A percentile compares a stretch with the other conserved stretches of the same genome.
Evolutionary conservation across 73 alveolate species (phyloP).

Genomic region (Uronychia setigera): DNA sequence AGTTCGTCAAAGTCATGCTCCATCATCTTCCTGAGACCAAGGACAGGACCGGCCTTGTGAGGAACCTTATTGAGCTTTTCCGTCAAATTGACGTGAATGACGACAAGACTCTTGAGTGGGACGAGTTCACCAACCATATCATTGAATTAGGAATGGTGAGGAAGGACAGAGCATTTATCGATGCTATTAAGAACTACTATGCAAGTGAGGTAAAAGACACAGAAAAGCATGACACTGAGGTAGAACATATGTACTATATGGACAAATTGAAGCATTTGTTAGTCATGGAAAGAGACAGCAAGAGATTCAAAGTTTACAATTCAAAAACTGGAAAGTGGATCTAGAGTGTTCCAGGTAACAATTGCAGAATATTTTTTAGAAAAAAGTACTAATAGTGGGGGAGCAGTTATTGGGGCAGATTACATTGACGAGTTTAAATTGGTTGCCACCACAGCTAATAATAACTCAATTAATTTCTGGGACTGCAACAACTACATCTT

Average conservation of each 20-base stretch:
- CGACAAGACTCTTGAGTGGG: slow-evolving; percentile 97
- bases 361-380: slow-evolving; percentile 9
- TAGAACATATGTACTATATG: slow-evolving; percentile 88
- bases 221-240: slow-evolving; percentile 94
- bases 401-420: slow-evolving; percentile 96
- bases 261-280: slow-evolving; percentile 90
- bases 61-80: slow-evolving; percentile 88
- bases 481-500: slow-evolving; percentile 87
- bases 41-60: slow-evolving; percentile 83
- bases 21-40: slow-evolving; percentile 89
- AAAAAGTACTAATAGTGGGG: slow-evolving; percentile 62
- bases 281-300: slow-evolving; percentile 95
- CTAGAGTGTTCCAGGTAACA: slow-evolving; percentile 82
- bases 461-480: slow-evolving; percentile 96
- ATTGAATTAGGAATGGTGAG: slow-evolving; percentile 95
- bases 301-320: slow-evolving; percentile 91
- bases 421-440: slow-evolving; percentile 81
- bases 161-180: slow-evolving; percentile 91
- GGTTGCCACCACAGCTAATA: slow-evolving; percentile 96
- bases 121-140: slow-evolving; percentile 96
- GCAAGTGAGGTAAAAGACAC: slow-evolving; percentile 85
- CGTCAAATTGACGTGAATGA: slow-evolving; percentile 97
- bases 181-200: slow-evolving; percentile 93
- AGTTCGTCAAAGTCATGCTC: slow-evolving; percentile 92
- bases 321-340: slow-evolving; percentile 83